These are phyloP conservation scores for Arxiozyma telluris DNA, from an alignment of 1,139 yeast genomes.

Conservation along the genomic window DNA sequence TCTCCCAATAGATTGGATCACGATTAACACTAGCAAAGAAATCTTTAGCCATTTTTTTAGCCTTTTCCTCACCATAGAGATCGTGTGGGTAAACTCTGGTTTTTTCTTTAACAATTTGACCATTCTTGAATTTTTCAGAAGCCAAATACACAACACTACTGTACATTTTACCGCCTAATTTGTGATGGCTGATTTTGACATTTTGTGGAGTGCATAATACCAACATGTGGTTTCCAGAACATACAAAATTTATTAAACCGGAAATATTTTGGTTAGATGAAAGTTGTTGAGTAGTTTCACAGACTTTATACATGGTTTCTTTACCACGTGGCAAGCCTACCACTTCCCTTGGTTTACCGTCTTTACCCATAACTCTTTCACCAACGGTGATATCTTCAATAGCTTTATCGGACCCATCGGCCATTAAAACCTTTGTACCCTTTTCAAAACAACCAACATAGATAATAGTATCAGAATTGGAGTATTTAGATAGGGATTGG, in stretches of 20 bases:
- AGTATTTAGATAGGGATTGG: constrained; percentile 91
- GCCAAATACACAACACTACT: constrained; percentile 26
- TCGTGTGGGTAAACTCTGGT: constrained; percentile 10
- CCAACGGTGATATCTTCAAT: constrained; percentile 34
- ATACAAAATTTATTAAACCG: constrained; percentile 19
- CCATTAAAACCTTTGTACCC: constrained; percentile 38
- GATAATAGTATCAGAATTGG: constrained; percentile 92
- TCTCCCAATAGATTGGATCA: constrained; percentile 30
- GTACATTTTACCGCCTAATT: constrained; percentile 6
- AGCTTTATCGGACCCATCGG: constrained; percentile 33
- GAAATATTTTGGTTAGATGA: background rate
- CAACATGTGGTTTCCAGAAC: constrained; percentile 33
- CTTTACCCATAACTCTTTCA: constrained; percentile 38
- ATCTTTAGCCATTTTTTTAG: constrained; percentile 19
- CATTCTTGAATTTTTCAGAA: constrained; percentile 14
- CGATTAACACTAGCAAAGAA: constrained; percentile 17
- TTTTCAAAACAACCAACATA: constrained; percentile 64
- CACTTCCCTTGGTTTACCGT: constrained; percentile 36
- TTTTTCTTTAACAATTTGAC: constrained; percentile 10
- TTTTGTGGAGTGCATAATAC: constrained; percentile 8
- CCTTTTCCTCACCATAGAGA: constrained; percentile 5
- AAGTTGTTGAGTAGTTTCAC: constrained; percentile 14
- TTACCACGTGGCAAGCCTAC: constrained; percentile 37
- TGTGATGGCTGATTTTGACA: constrained; percentile 4
- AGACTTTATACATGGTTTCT: constrained; percentile 34